These are phyloP conservation scores for Eudorina sp. DNA, from an alignment of 139 green algal genomes.

Conservation along the genomic window DNA sequence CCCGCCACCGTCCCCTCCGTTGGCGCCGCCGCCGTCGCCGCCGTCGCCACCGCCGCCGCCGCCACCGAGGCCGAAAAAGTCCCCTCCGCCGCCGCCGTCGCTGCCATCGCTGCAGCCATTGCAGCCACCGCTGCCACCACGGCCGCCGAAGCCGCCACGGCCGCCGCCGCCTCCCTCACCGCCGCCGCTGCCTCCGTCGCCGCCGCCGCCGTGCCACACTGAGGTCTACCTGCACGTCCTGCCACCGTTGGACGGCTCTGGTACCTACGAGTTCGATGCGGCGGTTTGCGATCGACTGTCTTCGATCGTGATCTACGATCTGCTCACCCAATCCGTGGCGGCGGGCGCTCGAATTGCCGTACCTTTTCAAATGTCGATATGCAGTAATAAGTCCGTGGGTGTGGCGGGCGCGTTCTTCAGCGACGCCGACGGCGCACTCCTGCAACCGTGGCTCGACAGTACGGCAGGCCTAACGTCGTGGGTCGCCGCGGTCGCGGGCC, in stretches of 20 bases:
- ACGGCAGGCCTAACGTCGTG: not conserved
- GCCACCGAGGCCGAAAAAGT: not conserved
- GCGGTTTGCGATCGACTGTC: not conserved
- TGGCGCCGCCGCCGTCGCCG: not conserved
- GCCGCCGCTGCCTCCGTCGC: not conserved
- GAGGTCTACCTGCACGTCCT: conserved; percentile 4
- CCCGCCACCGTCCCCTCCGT: not conserved
- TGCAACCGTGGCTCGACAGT: not conserved
- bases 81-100: not conserved
- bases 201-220: not conserved
- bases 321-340: not conserved
- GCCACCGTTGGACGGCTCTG: not conserved
- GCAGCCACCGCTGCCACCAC: not conserved
- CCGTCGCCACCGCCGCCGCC: not conserved
- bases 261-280: not conserved
- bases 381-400: not conserved
- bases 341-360: not conserved
- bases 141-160: not conserved
- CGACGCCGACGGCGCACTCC: not conserved
- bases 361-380: not conserved
- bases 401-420: not conserved
- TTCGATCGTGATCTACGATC: not conserved
- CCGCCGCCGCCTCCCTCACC: not conserved
- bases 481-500: not conserved
- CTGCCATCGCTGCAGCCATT: not conserved